These are phyloP conservation scores for Pichia deserticola DNA, from an alignment of 805 yeast genomes.

Conservation along the genomic window DNA sequence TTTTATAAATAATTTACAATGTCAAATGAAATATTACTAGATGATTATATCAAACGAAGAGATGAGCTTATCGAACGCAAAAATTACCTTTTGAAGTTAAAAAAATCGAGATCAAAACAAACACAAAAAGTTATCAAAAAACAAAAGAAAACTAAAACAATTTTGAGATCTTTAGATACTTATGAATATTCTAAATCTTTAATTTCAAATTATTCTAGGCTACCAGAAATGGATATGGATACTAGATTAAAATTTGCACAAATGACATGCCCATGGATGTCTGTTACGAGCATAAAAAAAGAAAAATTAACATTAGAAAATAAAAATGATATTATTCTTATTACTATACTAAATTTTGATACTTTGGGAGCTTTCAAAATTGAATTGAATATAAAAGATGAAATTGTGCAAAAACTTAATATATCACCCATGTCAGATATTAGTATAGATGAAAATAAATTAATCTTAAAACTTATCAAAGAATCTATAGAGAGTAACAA, in stretches of 20 bases:
- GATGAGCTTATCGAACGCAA: neutral
- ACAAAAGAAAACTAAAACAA: neutral
- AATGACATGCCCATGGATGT: constrained; percentile 24
- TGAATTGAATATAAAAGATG: neutral
- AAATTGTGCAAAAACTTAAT: neutral
- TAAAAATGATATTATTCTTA: neutral
- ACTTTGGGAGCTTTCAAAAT: neutral
- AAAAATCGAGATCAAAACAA: neutral
- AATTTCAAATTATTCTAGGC: constrained; percentile 13
- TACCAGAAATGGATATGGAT: constrained; percentile 25
- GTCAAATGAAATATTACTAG: neutral
- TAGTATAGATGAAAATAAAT: neutral
- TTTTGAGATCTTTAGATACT: neutral
- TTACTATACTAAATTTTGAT: neutral
- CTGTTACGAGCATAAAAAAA: neutral
- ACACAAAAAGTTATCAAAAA: neutral
- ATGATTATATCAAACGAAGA: neutral
- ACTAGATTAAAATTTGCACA: constrained; percentile 17
- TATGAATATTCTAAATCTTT: neutral
- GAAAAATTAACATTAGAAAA: neutral
- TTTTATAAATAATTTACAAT: too few species aligned
- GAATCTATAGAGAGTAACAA: neutral
- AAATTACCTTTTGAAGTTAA: neutral
- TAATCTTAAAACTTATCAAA: neutral
- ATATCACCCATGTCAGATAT: neutral